A percentile compares a stretch with the other conserved stretches of the same genome.
Conservation (phyloP, 2,329 filamentous ascomycete species). For the Rhexocercosporidium sp. region DNA sequence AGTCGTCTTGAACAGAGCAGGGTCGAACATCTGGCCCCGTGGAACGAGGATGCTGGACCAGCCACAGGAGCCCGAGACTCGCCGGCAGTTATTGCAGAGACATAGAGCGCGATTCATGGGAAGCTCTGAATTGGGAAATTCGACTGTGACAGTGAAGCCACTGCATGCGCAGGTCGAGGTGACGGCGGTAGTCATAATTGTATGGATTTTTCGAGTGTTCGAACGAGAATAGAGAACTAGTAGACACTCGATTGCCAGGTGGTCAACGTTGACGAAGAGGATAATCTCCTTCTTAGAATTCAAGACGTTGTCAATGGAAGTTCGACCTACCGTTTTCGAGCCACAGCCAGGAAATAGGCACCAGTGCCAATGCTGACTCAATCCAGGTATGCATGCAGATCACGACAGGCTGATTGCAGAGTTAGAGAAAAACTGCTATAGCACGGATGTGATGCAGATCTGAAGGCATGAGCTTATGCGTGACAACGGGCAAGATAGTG, state of each 20-base stretch:
- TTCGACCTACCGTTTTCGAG: not conserved
- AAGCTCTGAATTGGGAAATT: conserved; percentile 42
- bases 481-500: too few relatives aligned
- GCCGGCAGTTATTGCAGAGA: conserved; percentile 57
- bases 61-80: conserved; percentile 52
- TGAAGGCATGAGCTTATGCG: too few relatives aligned
- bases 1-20: conserved; percentile 45
- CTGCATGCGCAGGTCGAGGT: conserved; percentile 46
- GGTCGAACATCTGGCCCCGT: conserved; percentile 32
- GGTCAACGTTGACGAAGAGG: not conserved
- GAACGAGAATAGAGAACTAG: conserved; percentile 12
- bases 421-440: not conserved
- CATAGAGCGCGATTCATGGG: conserved; percentile 51
- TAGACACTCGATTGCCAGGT: not conserved
- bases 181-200: conserved; percentile 29
- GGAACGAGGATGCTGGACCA: conserved; percentile 50
- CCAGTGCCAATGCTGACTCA: not conserved
- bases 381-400: not conserved
- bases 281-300: not conserved
- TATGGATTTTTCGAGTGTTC: not conserved
- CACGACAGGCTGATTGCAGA: not conserved
- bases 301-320: not conserved
- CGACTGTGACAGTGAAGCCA: conserved; percentile 42
- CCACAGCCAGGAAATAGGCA: not conserved
- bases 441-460: not conserved